These are phyloP conservation scores for Ustilago nuda DNA, from an alignment of 1,284 basidiomycete species.

Conservation along the genomic window DNA sequence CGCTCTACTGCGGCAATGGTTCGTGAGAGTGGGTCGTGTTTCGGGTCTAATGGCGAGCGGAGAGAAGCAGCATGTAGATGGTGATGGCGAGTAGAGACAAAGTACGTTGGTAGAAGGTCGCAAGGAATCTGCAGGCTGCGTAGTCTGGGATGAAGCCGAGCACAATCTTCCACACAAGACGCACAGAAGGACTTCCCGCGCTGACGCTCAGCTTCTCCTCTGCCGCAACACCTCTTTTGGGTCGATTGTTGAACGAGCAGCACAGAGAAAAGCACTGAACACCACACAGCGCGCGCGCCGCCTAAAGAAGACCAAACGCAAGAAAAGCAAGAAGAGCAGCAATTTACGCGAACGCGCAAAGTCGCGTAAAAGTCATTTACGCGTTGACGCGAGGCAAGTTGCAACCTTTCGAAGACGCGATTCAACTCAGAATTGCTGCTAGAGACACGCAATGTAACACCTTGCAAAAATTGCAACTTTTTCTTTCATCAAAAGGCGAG, in stretches of 20 bases:
- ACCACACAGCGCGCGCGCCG: conserved; percentile 18
- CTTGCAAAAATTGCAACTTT: too few species aligned
- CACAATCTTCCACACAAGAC: not conserved
- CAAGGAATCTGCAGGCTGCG: not conserved
- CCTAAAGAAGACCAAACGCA: not conserved
- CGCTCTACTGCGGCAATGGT: not conserved
- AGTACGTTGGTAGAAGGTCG: not conserved
- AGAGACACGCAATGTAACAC: too few species aligned
- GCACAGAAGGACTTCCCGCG: not conserved
- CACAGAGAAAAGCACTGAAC: conserved; percentile 27
- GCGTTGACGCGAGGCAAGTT: conserved; percentile 10
- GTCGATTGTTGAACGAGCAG: not conserved
- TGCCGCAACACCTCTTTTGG: not conserved
- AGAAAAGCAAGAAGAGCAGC: not conserved
- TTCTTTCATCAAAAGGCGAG: too few species aligned
- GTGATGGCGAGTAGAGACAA: not conserved
- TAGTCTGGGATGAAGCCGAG: not conserved
- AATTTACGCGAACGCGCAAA: conserved; percentile 33
- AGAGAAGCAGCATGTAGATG: not conserved
- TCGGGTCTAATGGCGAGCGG: not conserved
- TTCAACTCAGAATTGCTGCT: not conserved
- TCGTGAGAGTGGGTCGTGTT: not conserved
- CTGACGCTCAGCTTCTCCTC: not conserved
- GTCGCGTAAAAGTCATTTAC: conserved; percentile 34
- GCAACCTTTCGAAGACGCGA: not conserved